Evolutionary conservation across 2,329 filamentous ascomycete genomes (phyloP), one percentile per base, ranked within the genome.

Genomic region (Aspergillus ruber): DNA sequence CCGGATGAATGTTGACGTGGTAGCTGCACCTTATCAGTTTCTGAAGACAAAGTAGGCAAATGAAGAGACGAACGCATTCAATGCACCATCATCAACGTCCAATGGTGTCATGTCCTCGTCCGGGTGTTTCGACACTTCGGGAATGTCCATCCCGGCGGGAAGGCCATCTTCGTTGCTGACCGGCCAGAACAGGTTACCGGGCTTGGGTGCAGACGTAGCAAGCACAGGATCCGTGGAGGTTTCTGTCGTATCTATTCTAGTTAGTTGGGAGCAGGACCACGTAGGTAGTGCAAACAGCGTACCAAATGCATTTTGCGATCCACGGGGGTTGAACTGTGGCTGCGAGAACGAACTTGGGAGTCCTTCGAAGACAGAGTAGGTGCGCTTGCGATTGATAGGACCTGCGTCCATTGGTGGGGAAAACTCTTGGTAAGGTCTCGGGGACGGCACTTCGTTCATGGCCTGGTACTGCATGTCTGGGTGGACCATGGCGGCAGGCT

Each of bases 371-470:
- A 75, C 69, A 3, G 74, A 77, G 57, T 71, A 74, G 3, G 71
- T 72, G 50, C 76, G 66, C 59, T 78, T 78, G 50, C 74, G 67
- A 46, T 65, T 59, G 38, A 68, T 61, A 32, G 67, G 53, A 51
- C 68, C 60, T 0, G 64, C 62, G 49, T 72, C 70, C 6, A 76
- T 71, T 6, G 78, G 70, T 6, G 78, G 75, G 9, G 76, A 72
- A 52, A 79, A 81, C 9, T 77, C 71, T 45, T 81, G 79, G 29
- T 76, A 75, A 13, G 62, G 64, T 43, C 71, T 62, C 4, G 67
- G 64, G 21, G 71, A 66, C 17, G 67, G 64, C 21, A 67, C 63
- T 32, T 72, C 69, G 45, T 68, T 68, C 62, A 73, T 69, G 12
- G 64, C 53, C 42, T 70, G 63, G 52, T 75, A 75, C 13, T 64